Base-by-base conservation (phyloP, 129 eudicot genomes). In the Gnaphalium uliginosum region DNA sequence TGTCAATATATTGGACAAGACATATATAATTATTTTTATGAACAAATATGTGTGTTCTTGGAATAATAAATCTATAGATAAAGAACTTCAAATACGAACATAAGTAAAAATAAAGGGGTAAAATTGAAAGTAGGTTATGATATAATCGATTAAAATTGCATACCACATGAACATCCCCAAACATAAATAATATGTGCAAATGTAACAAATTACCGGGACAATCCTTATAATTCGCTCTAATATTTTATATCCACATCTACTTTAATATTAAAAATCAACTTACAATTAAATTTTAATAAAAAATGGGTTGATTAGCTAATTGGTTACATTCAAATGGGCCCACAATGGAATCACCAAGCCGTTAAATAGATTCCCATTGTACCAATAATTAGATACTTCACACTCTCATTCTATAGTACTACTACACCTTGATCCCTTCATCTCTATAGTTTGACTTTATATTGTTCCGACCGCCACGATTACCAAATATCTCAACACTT, bases 381-480 rank as follows among this genome's bases (percentile, higher is more conserved):
- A 43, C 51, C 75, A 78, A 43, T 69, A 23, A 59, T 27, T 26
- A 78, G 64, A 78, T 69, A 33, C 66, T 9, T 21, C 54, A 33
- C 24, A 60, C 35, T 24, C 0, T 24, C 15, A 59, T 11, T 17
- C 29, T 58, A 7, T 7, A 0, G 11, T 46, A 6, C 0, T 1
- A 19, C 22, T 6, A 43, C 48, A 32, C 50, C 60, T 68, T 76
- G 57, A 58, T 68, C 30, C 62, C 19, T 18, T 78, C 78, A 39
- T 43, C 37, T 53, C 61, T 21, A 65, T 70, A 35, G 68, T 79
- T 79, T 79, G 78, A 79, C 83, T 79, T 65, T 66, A 6, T 35
- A 17, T 70, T 6, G 25, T 71, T 78, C 71, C 66, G 22, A 23
- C 68, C 83, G 50, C 73, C 83, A 76, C 43, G 53, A 54, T 32